Percentiles rank a stretch among this genome's conserved stretches.
phyloP scores from a whole-genome alignment of 352 stramenopile genomes.

The Pythium vanterpoolii region DNA sequence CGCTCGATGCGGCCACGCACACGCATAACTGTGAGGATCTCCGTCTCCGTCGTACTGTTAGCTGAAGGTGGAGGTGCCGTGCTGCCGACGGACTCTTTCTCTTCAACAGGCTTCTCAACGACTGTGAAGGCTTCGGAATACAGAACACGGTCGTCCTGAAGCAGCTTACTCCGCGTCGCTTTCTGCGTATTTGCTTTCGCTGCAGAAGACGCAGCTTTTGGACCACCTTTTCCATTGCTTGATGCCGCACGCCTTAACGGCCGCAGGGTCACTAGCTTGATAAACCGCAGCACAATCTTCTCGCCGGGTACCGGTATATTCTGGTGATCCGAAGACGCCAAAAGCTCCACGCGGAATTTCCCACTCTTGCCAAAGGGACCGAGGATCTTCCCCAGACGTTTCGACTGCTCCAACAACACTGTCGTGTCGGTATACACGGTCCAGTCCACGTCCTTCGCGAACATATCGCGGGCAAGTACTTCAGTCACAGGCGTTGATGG shows the following conservation, averaged over 20 bases:
- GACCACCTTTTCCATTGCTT: neutral
- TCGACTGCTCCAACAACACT: conserved; percentile 45
- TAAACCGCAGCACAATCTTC: conserved; percentile 50
- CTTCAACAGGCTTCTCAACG: neutral
- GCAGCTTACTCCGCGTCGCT: conserved; percentile 18
- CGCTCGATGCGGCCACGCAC: conserved; percentile 39
- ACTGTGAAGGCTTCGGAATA: conserved; percentile 42
- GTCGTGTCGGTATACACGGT: conserved; percentile 45
- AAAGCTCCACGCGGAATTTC: conserved; percentile 61
- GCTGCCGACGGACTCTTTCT: too few species aligned
- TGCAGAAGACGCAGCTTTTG: neutral
- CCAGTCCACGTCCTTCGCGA: conserved; percentile 73
- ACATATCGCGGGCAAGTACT: conserved; percentile 72
- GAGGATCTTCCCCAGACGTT: conserved; percentile 44
- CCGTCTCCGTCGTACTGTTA: neutral
- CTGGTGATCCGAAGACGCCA: conserved; percentile 6
- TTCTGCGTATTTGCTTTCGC: neutral
- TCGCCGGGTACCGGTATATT: conserved; percentile 32
- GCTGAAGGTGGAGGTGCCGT: neutral
- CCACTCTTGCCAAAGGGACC: conserved; percentile 80
- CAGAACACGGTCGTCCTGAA: conserved; percentile 41
- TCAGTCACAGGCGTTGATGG: neutral
- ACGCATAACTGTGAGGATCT: neutral
- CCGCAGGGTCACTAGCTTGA: conserved; percentile 49
- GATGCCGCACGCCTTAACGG: conserved; percentile 27